These are phyloP conservation scores for Starmerella vitae DNA, from an alignment of 805 yeast genomes.

Conservation along the genomic window DNA sequence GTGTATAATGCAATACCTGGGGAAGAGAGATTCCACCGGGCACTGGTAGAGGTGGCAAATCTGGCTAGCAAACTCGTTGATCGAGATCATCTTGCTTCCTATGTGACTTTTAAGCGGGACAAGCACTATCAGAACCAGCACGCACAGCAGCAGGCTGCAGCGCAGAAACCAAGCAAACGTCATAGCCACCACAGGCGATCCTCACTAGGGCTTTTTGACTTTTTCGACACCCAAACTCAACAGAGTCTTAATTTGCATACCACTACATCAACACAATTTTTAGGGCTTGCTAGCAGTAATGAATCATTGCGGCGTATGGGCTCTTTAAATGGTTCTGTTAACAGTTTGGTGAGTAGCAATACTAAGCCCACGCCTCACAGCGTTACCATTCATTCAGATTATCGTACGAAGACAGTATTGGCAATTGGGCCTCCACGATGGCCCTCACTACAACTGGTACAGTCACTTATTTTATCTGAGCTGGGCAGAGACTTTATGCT, in stretches of 20 bases:
- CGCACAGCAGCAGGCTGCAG: conserved; percentile 8
- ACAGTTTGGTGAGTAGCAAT: too few species aligned
- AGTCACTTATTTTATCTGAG: conserved; percentile 25
- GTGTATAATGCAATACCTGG: conserved; percentile 27
- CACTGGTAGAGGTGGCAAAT: conserved; percentile 26
- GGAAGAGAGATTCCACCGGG: conserved; percentile 29
- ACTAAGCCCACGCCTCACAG: too few species aligned
- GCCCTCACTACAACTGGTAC: conserved; percentile 10
- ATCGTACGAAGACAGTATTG: background rate
- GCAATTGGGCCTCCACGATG: conserved; percentile 11
- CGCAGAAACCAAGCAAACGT: conserved; percentile 1
- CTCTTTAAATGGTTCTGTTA: too few species aligned
- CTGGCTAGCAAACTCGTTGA: conserved; percentile 24
- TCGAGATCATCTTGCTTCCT: conserved; percentile 20
- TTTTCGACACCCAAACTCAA: conserved; percentile 13
- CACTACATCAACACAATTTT: conserved; percentile 16
- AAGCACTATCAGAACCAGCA: conserved; percentile 12
- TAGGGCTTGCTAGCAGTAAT: conserved; percentile 14
- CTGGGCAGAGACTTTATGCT: conserved; percentile 22
- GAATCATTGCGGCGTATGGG: conserved; percentile 8
- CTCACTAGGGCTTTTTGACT: conserved; percentile 17
- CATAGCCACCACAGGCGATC: conserved; percentile 15
- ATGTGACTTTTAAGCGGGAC: conserved; percentile 20
- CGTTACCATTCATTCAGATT: background rate
- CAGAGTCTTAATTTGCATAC: conserved; percentile 13